Evolutionary conservation across 2,329 filamentous ascomycete genomes (phyloP).

Genomic region (Aspergillus sp.): DNA sequence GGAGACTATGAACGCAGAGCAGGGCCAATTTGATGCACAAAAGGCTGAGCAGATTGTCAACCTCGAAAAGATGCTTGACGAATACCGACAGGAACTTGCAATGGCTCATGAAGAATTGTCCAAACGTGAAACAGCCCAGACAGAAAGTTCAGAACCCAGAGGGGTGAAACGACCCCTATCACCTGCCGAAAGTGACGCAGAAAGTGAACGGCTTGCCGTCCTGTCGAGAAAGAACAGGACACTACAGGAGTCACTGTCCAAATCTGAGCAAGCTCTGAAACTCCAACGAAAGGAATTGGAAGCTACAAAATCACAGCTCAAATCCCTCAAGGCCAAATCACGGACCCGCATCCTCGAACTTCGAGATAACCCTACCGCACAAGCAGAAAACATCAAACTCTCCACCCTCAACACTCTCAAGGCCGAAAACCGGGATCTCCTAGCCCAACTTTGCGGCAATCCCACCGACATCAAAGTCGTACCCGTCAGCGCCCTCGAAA

Average conservation of each 20-base stretch:
- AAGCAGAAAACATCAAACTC: conserved; percentile 82
- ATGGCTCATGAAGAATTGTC: conserved; percentile 75
- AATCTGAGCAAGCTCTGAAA: conserved; percentile 70
- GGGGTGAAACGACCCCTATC: conserved; percentile 69
- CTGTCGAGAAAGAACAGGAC: conserved; percentile 86
- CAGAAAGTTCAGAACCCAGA: conserved; percentile 46
- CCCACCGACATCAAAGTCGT: conserved; percentile 63
- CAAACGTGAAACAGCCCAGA: conserved; percentile 59
- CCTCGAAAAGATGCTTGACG: conserved; percentile 82
- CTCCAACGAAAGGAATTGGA: conserved; percentile 76
- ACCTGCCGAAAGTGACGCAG: conserved; percentile 57
- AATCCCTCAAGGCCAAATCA: conserved; percentile 66
- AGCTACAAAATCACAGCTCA: conserved; percentile 74
- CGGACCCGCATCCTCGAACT: conserved; percentile 84
- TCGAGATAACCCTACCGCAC: conserved; percentile 87
- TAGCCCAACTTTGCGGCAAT: conserved; percentile 68
- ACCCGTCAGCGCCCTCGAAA: conserved; percentile 75
- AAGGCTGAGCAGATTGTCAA: conserved; percentile 76
- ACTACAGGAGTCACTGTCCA: conserved; percentile 76
- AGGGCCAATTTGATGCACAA: conserved; percentile 71
- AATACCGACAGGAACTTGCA: conserved; percentile 82
- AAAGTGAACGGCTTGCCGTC: conserved; percentile 76
- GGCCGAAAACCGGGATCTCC: conserved; percentile 81
- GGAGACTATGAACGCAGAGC: conserved; percentile 74
- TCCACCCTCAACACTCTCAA: conserved; percentile 76